Percentiles rank a stretch among this genome's conserved stretches.
Evolutionary conservation across 139 green algal species (phyloP).

Genomic region (Closterium sp.): DNA sequence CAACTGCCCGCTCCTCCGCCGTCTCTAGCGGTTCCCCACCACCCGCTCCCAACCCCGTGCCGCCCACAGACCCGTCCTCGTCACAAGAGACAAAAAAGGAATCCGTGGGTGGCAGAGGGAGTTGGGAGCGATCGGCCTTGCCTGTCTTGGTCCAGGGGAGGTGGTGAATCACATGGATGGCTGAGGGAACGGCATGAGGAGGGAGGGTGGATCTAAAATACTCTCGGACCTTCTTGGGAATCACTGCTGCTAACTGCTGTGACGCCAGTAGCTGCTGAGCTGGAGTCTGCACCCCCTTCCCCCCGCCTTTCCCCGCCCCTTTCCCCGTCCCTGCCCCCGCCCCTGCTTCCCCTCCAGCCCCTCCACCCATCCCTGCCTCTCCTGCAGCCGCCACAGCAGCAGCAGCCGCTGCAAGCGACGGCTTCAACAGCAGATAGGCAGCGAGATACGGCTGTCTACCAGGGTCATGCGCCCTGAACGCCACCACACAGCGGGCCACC

Average conservation of each 20-base stretch:
- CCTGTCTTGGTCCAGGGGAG: conserved; percentile 17
- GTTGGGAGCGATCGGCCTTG: conserved; percentile 19
- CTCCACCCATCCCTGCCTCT: background rate
- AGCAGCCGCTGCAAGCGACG: background rate
- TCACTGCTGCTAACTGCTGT: background rate
- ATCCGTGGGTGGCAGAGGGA: conserved; percentile 12
- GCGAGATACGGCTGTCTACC: conserved; percentile 9
- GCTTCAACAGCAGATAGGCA: conserved; percentile 22
- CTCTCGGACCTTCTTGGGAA: background rate
- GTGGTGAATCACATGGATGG: conserved; percentile 20
- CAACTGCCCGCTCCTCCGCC: conserved; percentile 24
- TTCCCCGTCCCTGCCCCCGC: background rate
- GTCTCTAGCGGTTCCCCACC: conserved; percentile 5
- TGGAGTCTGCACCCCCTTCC: background rate
- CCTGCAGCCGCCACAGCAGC: background rate
- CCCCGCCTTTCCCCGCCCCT: background rate
- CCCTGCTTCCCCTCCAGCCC: background rate
- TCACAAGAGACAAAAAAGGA: conserved; percentile 1
- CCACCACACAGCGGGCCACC: conserved; percentile 14
- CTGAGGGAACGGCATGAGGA: conserved; percentile 19
- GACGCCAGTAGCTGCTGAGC: background rate
- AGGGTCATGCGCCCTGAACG: conserved; percentile 13
- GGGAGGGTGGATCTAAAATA: background rate
- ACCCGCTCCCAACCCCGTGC: background rate
- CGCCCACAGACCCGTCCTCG: background rate